phyloP scores from a whole-genome alignment of 192 early-diverging fungal genomes.

The Phlyctochytrium planicorne region DNA sequence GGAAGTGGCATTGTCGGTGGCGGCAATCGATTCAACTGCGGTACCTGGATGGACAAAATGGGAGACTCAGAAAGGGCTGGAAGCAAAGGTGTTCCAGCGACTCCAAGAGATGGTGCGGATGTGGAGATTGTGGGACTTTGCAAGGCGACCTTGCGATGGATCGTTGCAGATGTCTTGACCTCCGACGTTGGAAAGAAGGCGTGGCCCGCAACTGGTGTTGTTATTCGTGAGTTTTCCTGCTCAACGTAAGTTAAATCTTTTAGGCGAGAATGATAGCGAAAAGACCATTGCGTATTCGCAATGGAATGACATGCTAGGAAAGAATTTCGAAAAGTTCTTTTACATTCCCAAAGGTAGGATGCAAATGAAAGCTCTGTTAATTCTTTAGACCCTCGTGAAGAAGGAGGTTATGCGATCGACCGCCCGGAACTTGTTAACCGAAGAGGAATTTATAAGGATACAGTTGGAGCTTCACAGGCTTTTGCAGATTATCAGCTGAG shows the following conservation, averaged over 20 bases:
- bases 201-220: constrained; percentile 47
- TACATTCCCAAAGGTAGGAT: constrained; percentile 79
- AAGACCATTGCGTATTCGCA: constrained; percentile 56
- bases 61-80: constrained; percentile 90
- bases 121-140: constrained; percentile 91
- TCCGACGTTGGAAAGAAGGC: constrained; percentile 13
- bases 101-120: constrained; percentile 87
- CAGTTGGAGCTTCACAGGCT: constrained; percentile 62
- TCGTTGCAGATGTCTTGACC: constrained; percentile 47
- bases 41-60: constrained; percentile 99
- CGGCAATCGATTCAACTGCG: constrained; percentile 91
- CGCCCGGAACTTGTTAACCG: constrained; percentile 68
- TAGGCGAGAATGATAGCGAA: constrained; percentile 13
- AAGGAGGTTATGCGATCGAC: constrained; percentile 60
- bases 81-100: constrained; percentile 86
- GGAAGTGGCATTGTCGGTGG: constrained; percentile 79
- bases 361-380: neutral
- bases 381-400: constrained; percentile 54
- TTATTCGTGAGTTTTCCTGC: constrained; percentile 33
- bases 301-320: constrained; percentile 80
- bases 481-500: constrained; percentile 92
- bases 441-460: constrained; percentile 95
- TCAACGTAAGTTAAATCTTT: constrained; percentile 10
- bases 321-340: constrained; percentile 83
- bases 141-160: constrained; percentile 83